These are phyloP conservation scores for Neodidymelliopsis sp. DNA, from an alignment of 2,329 filamentous ascomycete species.

Conservation along the genomic window DNA sequence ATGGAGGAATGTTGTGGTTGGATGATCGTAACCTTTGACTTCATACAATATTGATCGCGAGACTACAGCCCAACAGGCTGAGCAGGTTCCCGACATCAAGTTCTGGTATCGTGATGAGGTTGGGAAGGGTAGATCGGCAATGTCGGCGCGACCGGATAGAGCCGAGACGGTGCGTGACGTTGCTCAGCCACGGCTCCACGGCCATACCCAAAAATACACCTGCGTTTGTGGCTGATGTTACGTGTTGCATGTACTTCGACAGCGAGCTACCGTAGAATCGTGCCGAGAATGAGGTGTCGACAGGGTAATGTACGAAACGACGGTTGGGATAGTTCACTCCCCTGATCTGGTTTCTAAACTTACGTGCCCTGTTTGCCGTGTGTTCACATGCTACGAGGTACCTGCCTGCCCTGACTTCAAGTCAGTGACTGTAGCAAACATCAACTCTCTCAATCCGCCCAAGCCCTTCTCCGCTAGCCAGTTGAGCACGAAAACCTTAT, in stretches of 20 bases:
- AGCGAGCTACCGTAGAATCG: not conserved
- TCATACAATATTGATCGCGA: not conserved
- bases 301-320: not conserved
- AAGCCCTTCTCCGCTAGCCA: slow-evolving; percentile 71
- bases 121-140: slow-evolving; percentile 15
- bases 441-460: slow-evolving; percentile 71
- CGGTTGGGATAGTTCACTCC: no score
- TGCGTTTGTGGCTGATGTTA: slow-evolving; percentile 13
- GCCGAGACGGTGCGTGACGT: slow-evolving; percentile 14
- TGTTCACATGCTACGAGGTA: not conserved
- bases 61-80: not conserved
- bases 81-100: not conserved
- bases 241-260: slow-evolving; percentile 4
- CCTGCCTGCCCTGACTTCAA: slow-evolving; percentile 51
- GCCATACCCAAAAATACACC: slow-evolving; percentile 14
- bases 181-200: slow-evolving; percentile 15
- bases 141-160: slow-evolving; percentile 7
- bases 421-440: slow-evolving; percentile 83
- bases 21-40: not conserved
- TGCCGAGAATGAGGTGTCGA: not conserved
- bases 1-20: not conserved
- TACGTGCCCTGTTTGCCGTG: no score
- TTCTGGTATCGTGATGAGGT: not conserved
- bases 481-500: slow-evolving; percentile 74
- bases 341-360: no score